Evolutionary conservation across 208 protist species (phyloP), one percentile per base, ranked within the genome.

Genomic region (Wallacemonas collosoma): DNA sequence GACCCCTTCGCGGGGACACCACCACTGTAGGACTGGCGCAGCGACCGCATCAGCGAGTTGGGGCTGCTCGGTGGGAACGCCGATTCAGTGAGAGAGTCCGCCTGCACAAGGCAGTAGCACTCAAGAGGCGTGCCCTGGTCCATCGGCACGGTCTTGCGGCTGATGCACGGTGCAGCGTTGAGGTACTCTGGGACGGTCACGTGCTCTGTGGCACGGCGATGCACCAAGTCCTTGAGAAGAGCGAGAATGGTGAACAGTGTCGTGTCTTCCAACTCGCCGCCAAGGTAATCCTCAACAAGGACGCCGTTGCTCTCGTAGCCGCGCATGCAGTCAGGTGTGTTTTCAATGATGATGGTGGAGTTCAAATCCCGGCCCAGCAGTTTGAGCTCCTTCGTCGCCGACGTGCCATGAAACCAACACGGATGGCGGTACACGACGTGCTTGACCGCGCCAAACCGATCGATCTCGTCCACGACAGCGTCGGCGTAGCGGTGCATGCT

Each of bases 231-330:
- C 44, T 77, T 73, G 47, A 97, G 66, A 15, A 97, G 72, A 1
- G 51, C 69, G 5, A 93, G 72, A 2, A 97, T 80, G 11, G 73
- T 73, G 58, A 82, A 72, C 38, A 97, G 83, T 3, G 93, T 97
- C 48, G 80, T 57, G 77, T 97, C 93, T 36, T 89, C 90, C 43
- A 95, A 76, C 78, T 97, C 93, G n/a, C 90, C 93, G 15, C 93
- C 93, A 66, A 91, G 88, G 83, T 97, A 97, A 81, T 97, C 93
- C 36, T 83, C 83, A 5, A 97, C 91, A 0, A 97, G 87, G 4
- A 97, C 70, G 1, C 86, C 90, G 75, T 97, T 95, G 63, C 82
- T 73, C 79, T 97, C 90, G 76, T 94, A 89, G 55, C 93, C 93
- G 54, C 80, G 82, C 55, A 95, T 83, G 77, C 89, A 96, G 73